Base-by-base conservation (phyloP, 2,329 filamentous ascomycete species). In the Simplicillium sp. region DNA sequence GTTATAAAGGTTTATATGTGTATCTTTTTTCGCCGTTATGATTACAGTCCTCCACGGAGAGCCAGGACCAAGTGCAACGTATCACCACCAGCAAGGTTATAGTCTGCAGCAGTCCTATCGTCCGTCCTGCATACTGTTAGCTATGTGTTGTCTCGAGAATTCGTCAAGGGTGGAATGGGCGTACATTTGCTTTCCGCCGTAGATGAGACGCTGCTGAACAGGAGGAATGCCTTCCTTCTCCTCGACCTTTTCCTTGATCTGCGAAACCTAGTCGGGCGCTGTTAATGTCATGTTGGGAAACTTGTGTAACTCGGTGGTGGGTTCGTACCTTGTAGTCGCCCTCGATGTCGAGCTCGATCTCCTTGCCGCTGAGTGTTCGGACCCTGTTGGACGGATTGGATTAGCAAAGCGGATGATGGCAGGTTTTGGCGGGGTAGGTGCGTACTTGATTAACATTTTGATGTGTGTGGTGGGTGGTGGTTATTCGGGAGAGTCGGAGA, bases 201-300 rank as follows among this genome's bases (percentile, higher is more conserved):
- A 96, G 57, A 98, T 98, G 50, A 98, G 71, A 44, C 92, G 82
- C 67, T 98, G 92, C 67, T 98, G 92, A 14, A 92, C 88, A 1
- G 92, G 92, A 34, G 92, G 90, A 54, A 98, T 98, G 43, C 92
- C 92, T 61, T 97, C 92, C 68, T 97, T 97, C 71, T 98, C 92
- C 66, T 98, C 92, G 42, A 98, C 92, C 56, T 90, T 89, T 68
- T 97, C 92, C 75, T 98, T 98, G 74, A 98, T 97, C 62, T 89
- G 82, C 33, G 84, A 82, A 53, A 97, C 86, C 88, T 94, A n/a
- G n/a, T n/a, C n/a, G n/a, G n/a, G n/a, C n/a, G 50, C 37, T 32
- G 15, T 33, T 12, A 6, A 13, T 14, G 28, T 17, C 14, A 12
- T 4, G 20, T 6, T 31, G 20, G 7, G n/a, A 11, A 9, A 16